These are phyloP conservation scores for Boeremia exigua DNA, from an alignment of 2,329 filamentous ascomycete genomes.

Conservation along the genomic window DNA sequence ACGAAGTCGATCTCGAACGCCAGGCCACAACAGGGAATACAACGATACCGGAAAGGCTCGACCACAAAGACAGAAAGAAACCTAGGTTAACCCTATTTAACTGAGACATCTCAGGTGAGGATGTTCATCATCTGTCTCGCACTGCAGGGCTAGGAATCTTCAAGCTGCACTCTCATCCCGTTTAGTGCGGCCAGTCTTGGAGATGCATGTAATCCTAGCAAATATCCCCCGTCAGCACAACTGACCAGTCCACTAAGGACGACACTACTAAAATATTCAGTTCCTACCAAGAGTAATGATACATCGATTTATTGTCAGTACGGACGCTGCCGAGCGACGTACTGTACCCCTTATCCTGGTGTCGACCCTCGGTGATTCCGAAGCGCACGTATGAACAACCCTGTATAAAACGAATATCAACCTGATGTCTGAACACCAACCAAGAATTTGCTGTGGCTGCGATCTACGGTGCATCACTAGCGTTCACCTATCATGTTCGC, in stretches of 20 bases:
- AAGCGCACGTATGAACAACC: neutral
- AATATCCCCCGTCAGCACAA: too few relatives aligned
- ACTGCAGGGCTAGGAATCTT: too few relatives aligned
- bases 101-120: neutral
- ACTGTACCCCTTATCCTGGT: neutral
- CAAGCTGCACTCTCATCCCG: too few relatives aligned
- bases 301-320: too few relatives aligned
- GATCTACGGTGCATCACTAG: slow-evolving; percentile 12
- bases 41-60: neutral
- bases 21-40: neutral
- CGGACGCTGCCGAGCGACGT: too few relatives aligned
- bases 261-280: too few relatives aligned
- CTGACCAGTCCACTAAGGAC: too few relatives aligned
- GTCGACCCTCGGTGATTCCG: neutral
- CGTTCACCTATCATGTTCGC: slow-evolving; percentile 11
- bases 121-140: neutral
- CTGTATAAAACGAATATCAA: neutral
- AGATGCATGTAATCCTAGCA: too few relatives aligned
- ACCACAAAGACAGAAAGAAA: slow-evolving; percentile 1
- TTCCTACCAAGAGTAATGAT: too few relatives aligned
- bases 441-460: neutral
- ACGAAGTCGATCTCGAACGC: slow-evolving; percentile 4
- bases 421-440: neutral
- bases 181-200: neutral
- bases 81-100: slow-evolving; percentile 10